phyloP scores from a whole-genome alignment of 2,329 filamentous ascomycete genomes.

The Penicillium fuscoglaucum region DNA sequence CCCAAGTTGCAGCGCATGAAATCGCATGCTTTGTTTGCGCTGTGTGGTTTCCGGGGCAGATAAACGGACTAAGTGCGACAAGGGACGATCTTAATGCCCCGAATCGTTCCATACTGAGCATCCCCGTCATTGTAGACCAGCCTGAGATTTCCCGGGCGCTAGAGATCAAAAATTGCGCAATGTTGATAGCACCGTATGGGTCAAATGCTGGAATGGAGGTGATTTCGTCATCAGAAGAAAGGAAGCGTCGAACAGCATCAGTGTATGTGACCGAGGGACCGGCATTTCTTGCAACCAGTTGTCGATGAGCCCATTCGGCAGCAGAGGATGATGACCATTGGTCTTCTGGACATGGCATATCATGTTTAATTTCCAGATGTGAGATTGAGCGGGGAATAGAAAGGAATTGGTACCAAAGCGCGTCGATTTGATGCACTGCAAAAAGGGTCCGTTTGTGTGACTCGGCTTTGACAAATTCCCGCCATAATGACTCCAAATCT shows the following conservation, averaged over 20 bases:
- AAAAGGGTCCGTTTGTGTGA: slow-evolving; percentile 47
- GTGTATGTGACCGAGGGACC: slow-evolving; percentile 35
- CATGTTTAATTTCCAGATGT: slow-evolving; percentile 48
- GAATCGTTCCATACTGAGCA: slow-evolving; percentile 44
- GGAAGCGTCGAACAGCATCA: slow-evolving; percentile 41
- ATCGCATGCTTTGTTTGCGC: slow-evolving; percentile 1
- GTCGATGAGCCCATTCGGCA: slow-evolving; percentile 31
- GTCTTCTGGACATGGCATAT: slow-evolving; percentile 43
- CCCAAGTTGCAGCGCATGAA: slow-evolving; percentile 42
- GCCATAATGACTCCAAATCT: slow-evolving; percentile 44
- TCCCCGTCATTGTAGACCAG: slow-evolving; percentile 47
- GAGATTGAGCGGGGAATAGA: slow-evolving; percentile 30
- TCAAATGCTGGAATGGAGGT: slow-evolving; percentile 39
- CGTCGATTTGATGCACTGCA: slow-evolving; percentile 47
- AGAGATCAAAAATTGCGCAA: slow-evolving; percentile 45
- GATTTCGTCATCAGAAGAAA: slow-evolving; percentile 34
- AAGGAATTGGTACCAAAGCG: slow-evolving; percentile 48
- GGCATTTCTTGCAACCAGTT: slow-evolving; percentile 24
- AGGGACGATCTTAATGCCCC: slow-evolving; percentile 40
- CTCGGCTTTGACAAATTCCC: slow-evolving; percentile 40
- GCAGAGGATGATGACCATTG: slow-evolving; percentile 43
- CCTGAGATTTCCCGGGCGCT: slow-evolving; percentile 46
- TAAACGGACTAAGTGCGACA: slow-evolving; percentile 34
- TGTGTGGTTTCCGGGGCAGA: slow-evolving; percentile 16
- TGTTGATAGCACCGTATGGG: slow-evolving; percentile 46